phyloP scores from a whole-genome alignment of 129 eudicot species.

The Pulicaria dysenterica region DNA sequence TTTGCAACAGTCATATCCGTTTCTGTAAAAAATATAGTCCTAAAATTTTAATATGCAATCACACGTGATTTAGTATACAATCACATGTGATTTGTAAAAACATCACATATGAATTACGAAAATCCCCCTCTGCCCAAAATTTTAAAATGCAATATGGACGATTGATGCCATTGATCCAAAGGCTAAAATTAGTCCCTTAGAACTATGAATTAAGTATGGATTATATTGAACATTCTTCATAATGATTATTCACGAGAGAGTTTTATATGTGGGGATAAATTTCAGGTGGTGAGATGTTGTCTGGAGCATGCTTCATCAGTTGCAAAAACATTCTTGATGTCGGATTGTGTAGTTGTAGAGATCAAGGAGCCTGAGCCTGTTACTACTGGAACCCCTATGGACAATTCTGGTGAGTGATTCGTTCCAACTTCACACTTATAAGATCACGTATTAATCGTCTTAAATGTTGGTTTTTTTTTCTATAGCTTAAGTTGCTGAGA shows the following conservation, averaged over 20 bases:
- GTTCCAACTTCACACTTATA: neutral
- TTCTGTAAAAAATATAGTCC: too few relatives aligned
- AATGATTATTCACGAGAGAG: neutral
- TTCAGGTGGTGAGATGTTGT: slow-evolving; percentile 92
- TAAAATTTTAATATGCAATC: too few relatives aligned
- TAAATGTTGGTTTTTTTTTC: neutral
- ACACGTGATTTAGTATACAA: too few relatives aligned
- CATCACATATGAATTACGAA: too few relatives aligned
- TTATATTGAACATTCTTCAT: too few relatives aligned
- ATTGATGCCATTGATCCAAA: too few relatives aligned
- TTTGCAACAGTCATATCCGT: too few relatives aligned
- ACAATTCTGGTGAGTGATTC: slow-evolving; percentile 57
- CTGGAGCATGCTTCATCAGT: slow-evolving; percentile 87
- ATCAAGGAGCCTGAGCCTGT: slow-evolving; percentile 83
- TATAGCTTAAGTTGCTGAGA: neutral
- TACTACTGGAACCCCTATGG: slow-evolving; percentile 74
- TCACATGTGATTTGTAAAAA: too few relatives aligned
- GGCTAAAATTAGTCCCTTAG: too few relatives aligned
- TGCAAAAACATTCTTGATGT: slow-evolving; percentile 90
- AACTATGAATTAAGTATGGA: too few relatives aligned
- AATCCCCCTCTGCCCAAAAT: too few relatives aligned
- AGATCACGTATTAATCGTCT: neutral
- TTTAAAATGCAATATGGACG: too few relatives aligned
- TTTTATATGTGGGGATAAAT: neutral
- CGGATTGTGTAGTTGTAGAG: slow-evolving; percentile 92